Percentiles rank a stretch among this genome's conserved stretches.
Evolutionary conservation across 495 filamentous ascomycete genomes (phyloP).

Genomic region (Tuber magnatum): DNA sequence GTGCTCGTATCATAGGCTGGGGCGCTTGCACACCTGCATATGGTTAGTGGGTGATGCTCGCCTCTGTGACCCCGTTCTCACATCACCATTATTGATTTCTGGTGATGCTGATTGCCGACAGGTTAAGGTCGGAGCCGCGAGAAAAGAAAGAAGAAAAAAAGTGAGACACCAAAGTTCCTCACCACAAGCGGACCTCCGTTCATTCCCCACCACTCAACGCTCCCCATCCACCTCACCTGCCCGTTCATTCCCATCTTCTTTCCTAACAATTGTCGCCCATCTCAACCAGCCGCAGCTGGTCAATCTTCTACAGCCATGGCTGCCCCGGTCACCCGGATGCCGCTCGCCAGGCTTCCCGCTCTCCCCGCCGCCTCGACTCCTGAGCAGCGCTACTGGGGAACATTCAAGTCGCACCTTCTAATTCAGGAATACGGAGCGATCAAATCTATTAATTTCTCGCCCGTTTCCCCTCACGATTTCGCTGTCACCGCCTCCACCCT

Average conservation of each 20-base stretch:
- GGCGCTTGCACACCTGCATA: too few relatives aligned
- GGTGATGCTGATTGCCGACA: background rate
- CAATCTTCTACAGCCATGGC: slow-evolving; percentile 56
- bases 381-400: slow-evolving; percentile 91
- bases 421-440: slow-evolving; percentile 80
- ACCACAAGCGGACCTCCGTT: slow-evolving; percentile 6
- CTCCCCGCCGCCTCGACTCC: slow-evolving; percentile 64
- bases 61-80: background rate
- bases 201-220: background rate
- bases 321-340: slow-evolving; percentile 72
- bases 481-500: slow-evolving; percentile 85
- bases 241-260: background rate
- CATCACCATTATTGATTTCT: background rate
- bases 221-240: background rate
- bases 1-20: too few relatives aligned
- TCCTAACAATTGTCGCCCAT: background rate
- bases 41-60: too few relatives aligned
- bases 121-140: slow-evolving; percentile 32
- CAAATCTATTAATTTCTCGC: slow-evolving; percentile 78
- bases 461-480: slow-evolving; percentile 64
- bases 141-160: slow-evolving; percentile 24
- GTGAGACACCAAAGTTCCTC: background rate
- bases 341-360: slow-evolving; percentile 72
- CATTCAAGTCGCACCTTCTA: slow-evolving; percentile 78
- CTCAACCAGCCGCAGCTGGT: slow-evolving; percentile 15